A percentile compares a stretch with the other conserved stretches of the same genome.
These are phyloP conservation scores for Nigrospora sphaerica DNA, from an alignment of 2,329 filamentous ascomycete species.

Conservation along the genomic window DNA sequence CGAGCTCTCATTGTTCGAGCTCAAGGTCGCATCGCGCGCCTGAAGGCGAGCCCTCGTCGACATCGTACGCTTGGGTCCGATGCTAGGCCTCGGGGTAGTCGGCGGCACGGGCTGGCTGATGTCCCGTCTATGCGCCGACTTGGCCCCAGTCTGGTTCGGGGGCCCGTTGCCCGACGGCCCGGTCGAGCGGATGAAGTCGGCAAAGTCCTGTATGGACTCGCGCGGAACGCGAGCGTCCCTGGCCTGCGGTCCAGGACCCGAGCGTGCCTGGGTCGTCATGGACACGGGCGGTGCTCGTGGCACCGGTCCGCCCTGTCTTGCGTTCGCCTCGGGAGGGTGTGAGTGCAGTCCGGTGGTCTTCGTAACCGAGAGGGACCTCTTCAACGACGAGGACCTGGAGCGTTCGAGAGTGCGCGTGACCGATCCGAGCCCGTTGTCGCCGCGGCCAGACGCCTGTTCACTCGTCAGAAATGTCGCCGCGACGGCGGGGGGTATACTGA, in stretches of 20 bases:
- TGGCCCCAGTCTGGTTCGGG: conserved; percentile 11
- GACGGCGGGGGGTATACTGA: neutral
- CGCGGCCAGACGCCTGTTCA: neutral
- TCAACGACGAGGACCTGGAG: conserved; percentile 36
- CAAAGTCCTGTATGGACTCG: conserved; percentile 75
- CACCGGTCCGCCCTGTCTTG: conserved; percentile 18
- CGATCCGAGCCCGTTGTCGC: conserved; percentile 21
- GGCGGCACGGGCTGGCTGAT: conserved; percentile 18
- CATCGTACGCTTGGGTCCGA: conserved; percentile 29
- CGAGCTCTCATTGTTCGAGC: conserved; percentile 60
- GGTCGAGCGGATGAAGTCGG: conserved; percentile 82
- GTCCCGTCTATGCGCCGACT: conserved; percentile 20
- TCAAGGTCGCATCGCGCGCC: conserved; percentile 63
- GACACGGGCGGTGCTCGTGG: conserved; percentile 23
- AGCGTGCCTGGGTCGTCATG: conserved; percentile 23
- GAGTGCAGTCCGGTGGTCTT: conserved; percentile 29
- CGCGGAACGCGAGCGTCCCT: conserved; percentile 66
- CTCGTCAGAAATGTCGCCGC: neutral
- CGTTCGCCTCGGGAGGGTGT: conserved; percentile 23
- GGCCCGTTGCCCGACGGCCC: conserved; percentile 51
- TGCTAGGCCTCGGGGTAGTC: conserved; percentile 23
- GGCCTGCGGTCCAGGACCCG: conserved; percentile 33
- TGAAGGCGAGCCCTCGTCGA: conserved; percentile 50
- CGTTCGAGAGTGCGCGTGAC: conserved; percentile 34
- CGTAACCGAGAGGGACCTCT: conserved; percentile 32